Evolutionary conservation across 108 stramenopile genomes (phyloP).

Genomic region (Cylindrotheca fusiformis): DNA sequence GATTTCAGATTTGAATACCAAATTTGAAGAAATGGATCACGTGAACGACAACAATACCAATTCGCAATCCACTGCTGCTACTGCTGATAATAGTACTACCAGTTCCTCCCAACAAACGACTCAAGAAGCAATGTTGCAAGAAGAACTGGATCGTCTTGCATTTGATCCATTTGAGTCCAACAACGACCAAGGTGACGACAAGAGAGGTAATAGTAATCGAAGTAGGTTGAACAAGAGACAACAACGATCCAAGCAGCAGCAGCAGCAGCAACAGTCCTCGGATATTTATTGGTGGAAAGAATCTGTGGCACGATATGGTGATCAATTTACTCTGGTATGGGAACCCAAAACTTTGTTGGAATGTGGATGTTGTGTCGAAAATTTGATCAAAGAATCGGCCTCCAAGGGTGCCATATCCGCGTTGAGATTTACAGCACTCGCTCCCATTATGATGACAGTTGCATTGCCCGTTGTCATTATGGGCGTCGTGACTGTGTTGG

Average conservation of each 20-base stretch:
- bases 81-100: neutral
- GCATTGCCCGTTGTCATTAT: slow-evolving; percentile 56
- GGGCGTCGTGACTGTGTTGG: slow-evolving; percentile 56
- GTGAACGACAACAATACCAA: neutral
- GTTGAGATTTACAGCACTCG: slow-evolving; percentile 48
- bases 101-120: neutral
- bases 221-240: neutral
- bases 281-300: neutral
- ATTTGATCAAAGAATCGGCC: slow-evolving; percentile 43
- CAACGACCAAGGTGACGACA: too few species aligned
- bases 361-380: slow-evolving; percentile 3
- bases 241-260: neutral
- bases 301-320: neutral
- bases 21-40: neutral
- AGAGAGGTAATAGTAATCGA: neutral
- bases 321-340: neutral
- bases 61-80: too few species aligned
- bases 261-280: neutral
- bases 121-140: neutral
- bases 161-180: neutral
- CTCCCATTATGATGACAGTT: slow-evolving; percentile 51
- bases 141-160: neutral
- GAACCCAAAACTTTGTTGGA: neutral
- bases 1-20: neutral
- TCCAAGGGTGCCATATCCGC: slow-evolving; percentile 47